Evolutionary conservation across 345 rosid species (phyloP).

Genomic region (Populus euphratica): DNA sequence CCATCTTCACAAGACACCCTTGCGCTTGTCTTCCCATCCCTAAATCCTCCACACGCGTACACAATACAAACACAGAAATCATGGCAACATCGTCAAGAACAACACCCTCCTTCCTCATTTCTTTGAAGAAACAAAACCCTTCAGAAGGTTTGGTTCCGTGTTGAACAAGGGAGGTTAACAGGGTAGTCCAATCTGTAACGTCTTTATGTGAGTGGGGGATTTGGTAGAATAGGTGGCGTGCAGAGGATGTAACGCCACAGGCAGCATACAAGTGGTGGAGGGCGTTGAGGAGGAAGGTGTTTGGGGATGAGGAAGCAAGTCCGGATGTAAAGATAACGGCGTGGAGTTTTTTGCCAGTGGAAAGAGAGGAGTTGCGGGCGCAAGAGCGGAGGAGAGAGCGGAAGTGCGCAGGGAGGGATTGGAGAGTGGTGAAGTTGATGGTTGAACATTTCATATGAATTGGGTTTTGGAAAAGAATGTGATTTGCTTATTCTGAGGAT

Average conservation of each 20-base stretch:
- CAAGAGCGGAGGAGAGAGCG: slow-evolving; percentile 60
- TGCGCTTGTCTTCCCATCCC: slow-evolving; percentile 60
- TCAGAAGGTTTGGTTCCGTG: slow-evolving; percentile 16
- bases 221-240: slow-evolving; percentile 62
- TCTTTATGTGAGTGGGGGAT: slow-evolving; percentile 62
- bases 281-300: slow-evolving; percentile 49
- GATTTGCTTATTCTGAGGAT: too few species aligned
- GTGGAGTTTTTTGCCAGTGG: slow-evolving; percentile 48
- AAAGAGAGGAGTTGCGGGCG: slow-evolving; percentile 42
- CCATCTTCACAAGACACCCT: slow-evolving; percentile 50
- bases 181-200: slow-evolving; percentile 64
- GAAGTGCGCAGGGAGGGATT: slow-evolving; percentile 22
- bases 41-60: slow-evolving; percentile 45
- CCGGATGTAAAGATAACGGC: slow-evolving; percentile 57
- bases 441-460: slow-evolving; percentile 36
- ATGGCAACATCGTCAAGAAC: slow-evolving; percentile 55
- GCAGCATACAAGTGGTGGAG: slow-evolving; percentile 52
- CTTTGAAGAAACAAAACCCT: slow-evolving; percentile 40
- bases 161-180: slow-evolving; percentile 50
- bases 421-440: slow-evolving; percentile 1
- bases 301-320: slow-evolving; percentile 23
- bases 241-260: slow-evolving; percentile 36
- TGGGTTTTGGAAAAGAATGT: neutral
- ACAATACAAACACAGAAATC: slow-evolving; percentile 51
- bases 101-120: slow-evolving; percentile 39